Conservation (phyloP, 2,329 filamentous ascomycete genomes). For the Epichloe sp. region DNA sequence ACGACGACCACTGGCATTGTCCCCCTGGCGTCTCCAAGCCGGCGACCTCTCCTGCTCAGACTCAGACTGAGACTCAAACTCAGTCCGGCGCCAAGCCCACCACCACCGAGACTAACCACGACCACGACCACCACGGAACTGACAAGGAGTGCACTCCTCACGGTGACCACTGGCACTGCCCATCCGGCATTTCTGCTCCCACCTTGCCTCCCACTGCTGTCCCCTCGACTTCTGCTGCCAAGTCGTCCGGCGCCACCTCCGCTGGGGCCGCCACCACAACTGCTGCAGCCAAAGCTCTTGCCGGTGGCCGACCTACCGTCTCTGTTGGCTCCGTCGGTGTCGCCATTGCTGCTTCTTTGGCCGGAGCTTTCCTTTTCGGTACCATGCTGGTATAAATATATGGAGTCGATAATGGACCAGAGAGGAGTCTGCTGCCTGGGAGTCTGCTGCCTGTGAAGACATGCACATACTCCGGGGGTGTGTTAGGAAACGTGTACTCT, state of each 20-base stretch:
- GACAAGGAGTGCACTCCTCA: slow-evolving; percentile 7
- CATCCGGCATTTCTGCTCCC: slow-evolving; percentile 8
- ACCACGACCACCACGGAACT: slow-evolving; percentile 1
- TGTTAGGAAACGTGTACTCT: too few species aligned
- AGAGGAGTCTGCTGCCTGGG: too few species aligned
- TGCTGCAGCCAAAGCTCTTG: not conserved
- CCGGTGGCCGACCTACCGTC: not conserved
- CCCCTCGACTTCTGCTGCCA: not conserved
- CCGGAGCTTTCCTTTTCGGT: slow-evolving; percentile 7
- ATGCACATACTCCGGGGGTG: too few species aligned
- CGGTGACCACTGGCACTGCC: slow-evolving; percentile 9
- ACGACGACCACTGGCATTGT: slow-evolving; percentile 9
- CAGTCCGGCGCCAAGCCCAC: not conserved
- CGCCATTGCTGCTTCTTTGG: slow-evolving; percentile 3
- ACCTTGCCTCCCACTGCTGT: slow-evolving; percentile 1
- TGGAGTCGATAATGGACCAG: not conserved
- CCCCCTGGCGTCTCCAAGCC: slow-evolving; percentile 6
- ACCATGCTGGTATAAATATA: slow-evolving; percentile 3
- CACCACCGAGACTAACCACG: not conserved
- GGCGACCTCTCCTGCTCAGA: slow-evolving; percentile 4
- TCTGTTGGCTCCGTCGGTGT: slow-evolving; percentile 2
- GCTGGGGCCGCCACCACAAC: not conserved
- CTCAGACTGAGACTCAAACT: slow-evolving; percentile 2
- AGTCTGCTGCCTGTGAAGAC: too few species aligned
- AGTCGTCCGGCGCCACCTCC: not conserved